Conservation (phyloP, 257 asterid species). For the Petrea volubilis region DNA sequence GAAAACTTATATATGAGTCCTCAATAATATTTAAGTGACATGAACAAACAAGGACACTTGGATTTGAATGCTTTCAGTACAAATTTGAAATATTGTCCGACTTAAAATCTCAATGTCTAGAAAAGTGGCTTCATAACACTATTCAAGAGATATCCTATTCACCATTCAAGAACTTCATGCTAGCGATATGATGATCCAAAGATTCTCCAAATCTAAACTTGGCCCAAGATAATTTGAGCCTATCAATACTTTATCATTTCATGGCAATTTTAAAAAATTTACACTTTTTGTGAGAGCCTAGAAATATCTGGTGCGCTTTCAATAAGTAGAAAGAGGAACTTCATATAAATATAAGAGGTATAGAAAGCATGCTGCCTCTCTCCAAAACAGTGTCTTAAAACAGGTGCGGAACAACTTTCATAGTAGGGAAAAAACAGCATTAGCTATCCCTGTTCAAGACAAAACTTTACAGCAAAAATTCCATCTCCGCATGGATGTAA, state of each 20-base stretch:
- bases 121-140: not conserved
- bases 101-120: not conserved
- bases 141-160: not conserved
- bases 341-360: not conserved
- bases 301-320: not conserved
- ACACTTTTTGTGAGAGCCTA: not conserved
- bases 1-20: not conserved
- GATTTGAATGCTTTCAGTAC: not conserved
- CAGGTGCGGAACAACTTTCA: not conserved
- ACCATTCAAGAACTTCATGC: not conserved
- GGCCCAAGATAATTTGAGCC: not conserved
- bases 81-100: not conserved
- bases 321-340: not conserved
- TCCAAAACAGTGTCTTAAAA: not conserved
- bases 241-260: not conserved
- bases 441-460: not conserved
- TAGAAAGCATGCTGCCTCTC: not conserved
- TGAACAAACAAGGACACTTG: not conserved
- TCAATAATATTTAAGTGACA: constrained; percentile 7
- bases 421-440: not conserved
- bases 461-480: not conserved
- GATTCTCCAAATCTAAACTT: not conserved
- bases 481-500: not conserved
- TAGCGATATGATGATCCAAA: not conserved
- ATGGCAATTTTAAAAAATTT: not conserved